Conservation (phyloP, 2,329 filamentous ascomycete species). For the Apiospora pterosperma region DNA sequence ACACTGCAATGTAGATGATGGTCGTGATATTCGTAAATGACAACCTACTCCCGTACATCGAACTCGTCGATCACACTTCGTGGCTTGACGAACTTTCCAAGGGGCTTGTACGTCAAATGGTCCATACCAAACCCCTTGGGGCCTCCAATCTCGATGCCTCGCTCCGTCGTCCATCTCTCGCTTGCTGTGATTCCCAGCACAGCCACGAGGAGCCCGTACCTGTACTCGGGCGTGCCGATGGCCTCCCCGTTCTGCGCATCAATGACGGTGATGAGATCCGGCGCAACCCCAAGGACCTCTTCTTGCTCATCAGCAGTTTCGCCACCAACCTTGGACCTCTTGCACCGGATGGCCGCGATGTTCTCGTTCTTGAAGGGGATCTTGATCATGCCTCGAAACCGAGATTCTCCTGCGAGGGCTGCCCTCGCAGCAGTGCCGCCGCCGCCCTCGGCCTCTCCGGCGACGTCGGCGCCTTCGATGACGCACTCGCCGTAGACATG, state of each 20-base stretch:
- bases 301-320: constrained; percentile 31
- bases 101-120: constrained; percentile 43
- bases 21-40: too few species aligned
- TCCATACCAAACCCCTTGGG: constrained; percentile 46
- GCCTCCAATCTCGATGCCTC: constrained; percentile 48
- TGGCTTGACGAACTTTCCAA: constrained; percentile 47
- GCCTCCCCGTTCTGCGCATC: constrained; percentile 55
- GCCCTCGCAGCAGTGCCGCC: constrained; percentile 11
- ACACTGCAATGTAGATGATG: neutral
- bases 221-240: constrained; percentile 54
- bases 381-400: constrained; percentile 48
- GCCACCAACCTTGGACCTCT: constrained; percentile 21
- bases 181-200: constrained; percentile 45
- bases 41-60: neutral
- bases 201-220: constrained; percentile 48
- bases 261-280: constrained; percentile 53
- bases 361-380: constrained; percentile 76
- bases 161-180: constrained; percentile 41
- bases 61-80: constrained; percentile 52
- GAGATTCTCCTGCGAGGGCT: neutral
- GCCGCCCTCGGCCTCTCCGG: constrained; percentile 25
- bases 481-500: constrained; percentile 58
- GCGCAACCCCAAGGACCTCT: constrained; percentile 48
- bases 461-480: constrained; percentile 45
- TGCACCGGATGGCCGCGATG: constrained; percentile 50